Evolutionary conservation across 2,329 filamentous ascomycete species (phyloP), one percentile per base, ranked within the genome.

Genomic region (Paecilomyces fulvus): DNA sequence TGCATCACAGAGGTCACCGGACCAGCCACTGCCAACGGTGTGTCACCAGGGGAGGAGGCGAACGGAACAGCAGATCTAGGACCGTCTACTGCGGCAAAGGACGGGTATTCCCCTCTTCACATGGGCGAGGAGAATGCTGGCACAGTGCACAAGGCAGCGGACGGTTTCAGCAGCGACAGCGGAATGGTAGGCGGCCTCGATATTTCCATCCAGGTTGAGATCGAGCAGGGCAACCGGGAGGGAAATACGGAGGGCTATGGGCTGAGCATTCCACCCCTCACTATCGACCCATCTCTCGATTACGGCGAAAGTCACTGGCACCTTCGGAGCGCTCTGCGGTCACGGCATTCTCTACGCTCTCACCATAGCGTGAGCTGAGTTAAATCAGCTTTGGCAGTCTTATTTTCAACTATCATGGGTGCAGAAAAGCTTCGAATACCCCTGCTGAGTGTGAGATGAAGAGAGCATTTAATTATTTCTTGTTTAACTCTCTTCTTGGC

Each of bases 41-140:
- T 37, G n/a, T 25, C 54, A n/a, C 12, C 48, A n/a, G 20, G 10
- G 10, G 49, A 31, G 12, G 51, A 58, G n/a, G 59, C 57, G 37
- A 66, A 59, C 49, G 68, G 63, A n/a, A 21, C 49, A 8, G 55
- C 48, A 6, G 28, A 62, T 52, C 53, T 65, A 25, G 62, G 60
- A 69, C 66, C 63, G 66, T 65, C 62, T 60, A 65, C 20, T 55
- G 61, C 54, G 54, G 71, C 70, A 58, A 84, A 83, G 57, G 78
- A 91, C 73, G 85, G 86, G 1, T 88, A 92, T 65, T 77, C 81
- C 1, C 83, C 86, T 23, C 79, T 96, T 43, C 87, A 92, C 68
- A 73, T 75, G 3, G 92, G 92, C 51, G 92, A 96, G 70, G 73
- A 84, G n/a, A 77, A 81, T 51, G 89, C 89, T 0, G 92, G 92